Percentiles rank a stretch among this genome's conserved stretches.
phyloP scores from a whole-genome alignment of 2,329 filamentous ascomycete genomes.

The Apiospora saccharicola region DNA sequence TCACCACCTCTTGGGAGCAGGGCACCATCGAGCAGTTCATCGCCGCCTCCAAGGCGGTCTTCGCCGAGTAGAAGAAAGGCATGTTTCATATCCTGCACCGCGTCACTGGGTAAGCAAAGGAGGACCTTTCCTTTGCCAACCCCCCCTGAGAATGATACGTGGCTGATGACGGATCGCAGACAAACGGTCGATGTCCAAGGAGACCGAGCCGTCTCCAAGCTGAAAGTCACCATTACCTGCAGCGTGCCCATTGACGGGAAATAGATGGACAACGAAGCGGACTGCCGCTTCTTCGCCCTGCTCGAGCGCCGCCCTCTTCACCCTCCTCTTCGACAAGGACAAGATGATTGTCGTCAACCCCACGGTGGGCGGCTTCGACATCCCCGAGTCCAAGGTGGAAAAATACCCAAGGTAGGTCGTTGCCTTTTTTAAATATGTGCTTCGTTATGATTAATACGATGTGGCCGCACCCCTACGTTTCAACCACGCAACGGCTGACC shows the following conservation, averaged over 20 bases:
- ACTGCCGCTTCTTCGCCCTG: constrained; percentile 56
- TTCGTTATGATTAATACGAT: no score
- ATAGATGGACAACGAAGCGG: constrained; percentile 54
- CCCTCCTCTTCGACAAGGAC: constrained; percentile 62
- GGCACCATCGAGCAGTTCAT: constrained; percentile 51
- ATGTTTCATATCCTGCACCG: constrained; percentile 52
- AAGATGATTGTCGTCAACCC: constrained; percentile 56
- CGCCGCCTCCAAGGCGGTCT: constrained; percentile 46
- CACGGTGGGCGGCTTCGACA: constrained; percentile 44
- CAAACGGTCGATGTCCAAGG: constrained; percentile 43
- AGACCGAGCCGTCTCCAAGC: constrained; percentile 53
- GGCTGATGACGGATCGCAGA: no score
- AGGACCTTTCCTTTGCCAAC: no score
- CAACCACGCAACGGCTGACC: no score
- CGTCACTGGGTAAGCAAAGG: constrained; percentile 38
- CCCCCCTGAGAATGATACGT: no score
- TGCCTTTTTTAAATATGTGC: no score
- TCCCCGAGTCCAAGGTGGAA: constrained; percentile 49
- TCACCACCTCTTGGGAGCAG: constrained; percentile 60
- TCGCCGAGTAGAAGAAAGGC: constrained; percentile 43
- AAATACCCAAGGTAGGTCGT: constrained; percentile 47
- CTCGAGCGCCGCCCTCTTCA: constrained; percentile 52
- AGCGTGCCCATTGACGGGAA: constrained; percentile 50
- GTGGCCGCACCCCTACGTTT: no score
- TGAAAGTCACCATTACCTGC: constrained; percentile 60